These are phyloP conservation scores for Gracilaria domingensis DNA, from an alignment of 23 red algal species.

Conservation along the genomic window DNA sequence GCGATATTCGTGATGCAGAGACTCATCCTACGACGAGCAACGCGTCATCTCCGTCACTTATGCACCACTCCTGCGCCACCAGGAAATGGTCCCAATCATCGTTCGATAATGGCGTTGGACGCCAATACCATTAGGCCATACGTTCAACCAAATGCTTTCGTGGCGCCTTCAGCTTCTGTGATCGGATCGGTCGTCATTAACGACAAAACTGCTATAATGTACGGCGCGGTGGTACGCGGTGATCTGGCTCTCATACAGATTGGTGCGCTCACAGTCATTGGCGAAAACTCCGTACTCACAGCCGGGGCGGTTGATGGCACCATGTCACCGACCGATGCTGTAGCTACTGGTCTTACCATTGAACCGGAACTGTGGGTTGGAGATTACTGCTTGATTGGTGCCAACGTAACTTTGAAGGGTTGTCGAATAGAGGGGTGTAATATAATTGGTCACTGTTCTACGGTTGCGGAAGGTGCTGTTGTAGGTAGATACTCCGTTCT, in stretches of 20 bases:
- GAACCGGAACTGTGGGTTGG: slow-evolving; percentile 65
- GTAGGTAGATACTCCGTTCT: slow-evolving; percentile 47
- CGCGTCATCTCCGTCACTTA: not conserved
- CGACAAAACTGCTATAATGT: slow-evolving; percentile 81
- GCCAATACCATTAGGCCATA: slow-evolving; percentile 84
- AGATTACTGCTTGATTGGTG: slow-evolving; percentile 66
- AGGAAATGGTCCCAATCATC: slow-evolving; percentile 78
- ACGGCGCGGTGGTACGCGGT: slow-evolving; percentile 85
- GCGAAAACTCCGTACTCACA: slow-evolving; percentile 75
- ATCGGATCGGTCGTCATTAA: slow-evolving; percentile 84
- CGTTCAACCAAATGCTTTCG: slow-evolving; percentile 82
- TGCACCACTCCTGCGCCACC: slow-evolving; percentile 48
- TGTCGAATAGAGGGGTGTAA: slow-evolving; percentile 73
- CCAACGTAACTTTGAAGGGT: slow-evolving; percentile 52
- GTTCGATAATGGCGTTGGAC: slow-evolving; percentile 82
- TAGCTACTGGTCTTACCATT: slow-evolving; percentile 33
- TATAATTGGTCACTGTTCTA: slow-evolving; percentile 49
- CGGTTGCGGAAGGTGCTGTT: slow-evolving; percentile 63
- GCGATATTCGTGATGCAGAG: not conserved
- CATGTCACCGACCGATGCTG: slow-evolving; percentile 47
- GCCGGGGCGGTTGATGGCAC: slow-evolving; percentile 48
- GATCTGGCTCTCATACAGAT: slow-evolving; percentile 84
- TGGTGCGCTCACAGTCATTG: slow-evolving; percentile 62
- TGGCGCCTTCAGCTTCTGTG: slow-evolving; percentile 88
- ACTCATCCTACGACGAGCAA: not conserved